These are phyloP conservation scores for Fusarium penzigii DNA, from an alignment of 2,329 filamentous ascomycete species.

Conservation along the genomic window DNA sequence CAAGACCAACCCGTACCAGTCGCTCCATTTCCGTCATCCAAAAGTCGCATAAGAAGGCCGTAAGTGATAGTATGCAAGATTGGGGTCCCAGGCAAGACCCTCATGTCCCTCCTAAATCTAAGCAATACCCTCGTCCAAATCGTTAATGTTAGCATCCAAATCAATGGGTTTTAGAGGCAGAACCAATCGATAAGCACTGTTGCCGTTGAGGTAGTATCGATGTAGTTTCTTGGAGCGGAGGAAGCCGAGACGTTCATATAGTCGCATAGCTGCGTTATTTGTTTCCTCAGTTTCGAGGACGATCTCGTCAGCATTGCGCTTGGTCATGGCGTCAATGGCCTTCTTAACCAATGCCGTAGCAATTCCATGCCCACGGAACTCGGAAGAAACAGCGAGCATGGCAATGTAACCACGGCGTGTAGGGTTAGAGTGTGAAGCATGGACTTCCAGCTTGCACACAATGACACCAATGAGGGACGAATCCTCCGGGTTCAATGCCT, in stretches of 20 bases:
- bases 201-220: slow-evolving; percentile 95
- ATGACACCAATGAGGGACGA: slow-evolving; percentile 81
- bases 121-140: slow-evolving; percentile 34
- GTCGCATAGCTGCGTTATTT: slow-evolving; percentile 83
- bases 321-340: slow-evolving; percentile 89
- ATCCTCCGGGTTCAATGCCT: slow-evolving; percentile 63
- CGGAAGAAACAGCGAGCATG: slow-evolving; percentile 89
- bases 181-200: slow-evolving; percentile 87
- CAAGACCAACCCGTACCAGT: neutral
- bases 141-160: slow-evolving; percentile 39
- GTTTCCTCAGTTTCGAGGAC: slow-evolving; percentile 95
- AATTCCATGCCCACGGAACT: slow-evolving; percentile 81
- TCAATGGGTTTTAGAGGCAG: slow-evolving; percentile 68
- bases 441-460: slow-evolving; percentile 90
- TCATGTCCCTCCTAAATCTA: neutral
- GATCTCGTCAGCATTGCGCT: slow-evolving; percentile 84
- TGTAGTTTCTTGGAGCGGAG: slow-evolving; percentile 89
- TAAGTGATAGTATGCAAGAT: neutral
- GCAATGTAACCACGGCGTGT: slow-evolving; percentile 91
- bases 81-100: neutral
- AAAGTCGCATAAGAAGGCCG: neutral
- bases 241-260: slow-evolving; percentile 93
- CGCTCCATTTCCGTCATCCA: neutral
- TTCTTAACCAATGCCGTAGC: slow-evolving; percentile 85
- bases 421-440: slow-evolving; percentile 75